phyloP scores from a whole-genome alignment of 495 filamentous ascomycete genomes.

The Thozetella sp. region DNA sequence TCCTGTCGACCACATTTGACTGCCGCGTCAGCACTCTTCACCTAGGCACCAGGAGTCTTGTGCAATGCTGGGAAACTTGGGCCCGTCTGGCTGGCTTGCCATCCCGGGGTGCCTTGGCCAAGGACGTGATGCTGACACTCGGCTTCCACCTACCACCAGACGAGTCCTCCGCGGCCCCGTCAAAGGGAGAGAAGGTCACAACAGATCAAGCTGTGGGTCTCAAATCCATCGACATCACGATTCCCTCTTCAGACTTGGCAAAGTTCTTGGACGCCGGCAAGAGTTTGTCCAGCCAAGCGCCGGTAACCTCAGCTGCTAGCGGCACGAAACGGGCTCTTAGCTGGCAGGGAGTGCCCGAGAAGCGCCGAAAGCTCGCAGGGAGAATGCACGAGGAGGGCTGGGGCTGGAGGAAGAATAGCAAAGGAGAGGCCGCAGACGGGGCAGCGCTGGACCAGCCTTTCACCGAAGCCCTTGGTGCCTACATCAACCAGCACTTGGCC shows the following conservation, averaged over 20 bases:
- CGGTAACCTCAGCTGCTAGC: not conserved
- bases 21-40: slow-evolving; percentile 43
- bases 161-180: not conserved
- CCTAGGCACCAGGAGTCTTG: slow-evolving; percentile 42
- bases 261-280: slow-evolving; percentile 17
- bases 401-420: slow-evolving; percentile 33
- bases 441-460: slow-evolving; percentile 31
- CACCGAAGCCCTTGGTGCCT: slow-evolving; percentile 38
- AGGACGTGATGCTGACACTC: slow-evolving; percentile 38
- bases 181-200: not conserved
- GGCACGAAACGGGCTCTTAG: not conserved
- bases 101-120: slow-evolving; percentile 17
- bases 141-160: slow-evolving; percentile 35
- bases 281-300: not conserved
- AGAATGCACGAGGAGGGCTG: slow-evolving; percentile 43
- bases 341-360: slow-evolving; percentile 24
- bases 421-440: slow-evolving; percentile 2
- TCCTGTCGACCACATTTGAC: slow-evolving; percentile 45
- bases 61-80: slow-evolving; percentile 41
- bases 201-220: slow-evolving; percentile 25
- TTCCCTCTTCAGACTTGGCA: slow-evolving; percentile 33
- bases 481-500: slow-evolving; percentile 37
- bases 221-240: slow-evolving; percentile 40
- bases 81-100: slow-evolving; percentile 23
- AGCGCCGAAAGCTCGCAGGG: slow-evolving; percentile 36